Base-by-base conservation (phyloP, 2,329 filamentous ascomycete genomes). In the Microdochium bolleyi region DNA sequence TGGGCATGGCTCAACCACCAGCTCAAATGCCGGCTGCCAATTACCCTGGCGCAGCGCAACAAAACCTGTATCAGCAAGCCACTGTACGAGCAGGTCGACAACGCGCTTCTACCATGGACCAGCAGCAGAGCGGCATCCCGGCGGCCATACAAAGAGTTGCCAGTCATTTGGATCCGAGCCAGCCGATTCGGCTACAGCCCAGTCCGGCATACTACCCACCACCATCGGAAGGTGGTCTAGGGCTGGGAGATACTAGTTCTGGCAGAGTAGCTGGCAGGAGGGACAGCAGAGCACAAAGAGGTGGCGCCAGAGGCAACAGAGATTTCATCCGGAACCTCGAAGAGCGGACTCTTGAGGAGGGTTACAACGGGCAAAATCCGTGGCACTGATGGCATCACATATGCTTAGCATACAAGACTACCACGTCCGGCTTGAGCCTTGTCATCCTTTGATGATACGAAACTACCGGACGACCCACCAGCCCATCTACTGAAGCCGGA, bases 151-250 rank as follows among this genome's bases (percentile, higher is more conserved):
- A 99, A 70, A 82, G 94, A 61, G 94, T 99, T 22, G 94, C 94
- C 44, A 96, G 91, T 66, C 92, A 97, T 69, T 80, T 99, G 48
- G 94, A 99, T 64, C 94, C 94, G 1, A 97, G 84, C 61, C 89
- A 92, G 55, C 94, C 94, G 0, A 97, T 99, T 62, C 83, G 94
- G 50, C 72, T 97, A 53, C 94, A 99, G 66, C 94, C 94, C 2
- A 96, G 91, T 61, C 94, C 94, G 4, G 94, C 94, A 1, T 99
- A 99, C 70, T 99, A 97, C 62, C 94, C 94, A 11, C 94, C 94
- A 21, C 89, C 92, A 2, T 84, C 88, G 7, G 92, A 97, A 58
- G 89, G 90, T 10, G 25, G 48, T 4, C 84, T 89, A 61, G 79
- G 83, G 21, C 72, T 77, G 9, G 82, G 88, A 55, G 79, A 84